phyloP scores from a whole-genome alignment of 257 asterid species.

The Gentiana dahurica region DNA sequence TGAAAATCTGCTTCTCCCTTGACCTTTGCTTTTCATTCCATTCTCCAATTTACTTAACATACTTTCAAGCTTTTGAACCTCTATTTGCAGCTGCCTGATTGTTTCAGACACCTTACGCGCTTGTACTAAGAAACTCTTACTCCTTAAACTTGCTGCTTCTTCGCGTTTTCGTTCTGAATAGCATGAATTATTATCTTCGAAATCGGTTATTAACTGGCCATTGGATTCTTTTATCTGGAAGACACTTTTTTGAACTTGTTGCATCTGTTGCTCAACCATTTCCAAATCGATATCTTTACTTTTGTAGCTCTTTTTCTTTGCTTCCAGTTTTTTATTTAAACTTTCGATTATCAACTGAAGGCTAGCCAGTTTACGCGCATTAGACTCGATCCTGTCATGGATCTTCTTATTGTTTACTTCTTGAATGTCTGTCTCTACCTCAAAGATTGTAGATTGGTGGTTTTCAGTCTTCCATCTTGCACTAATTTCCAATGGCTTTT shows the following conservation, averaged over 20 bases:
- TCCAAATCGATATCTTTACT: slow-evolving; percentile 37
- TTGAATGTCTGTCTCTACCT: slow-evolving; percentile 52
- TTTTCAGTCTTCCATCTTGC: slow-evolving; percentile 12
- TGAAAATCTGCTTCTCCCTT: slow-evolving; percentile 42
- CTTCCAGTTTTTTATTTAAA: slow-evolving; percentile 46
- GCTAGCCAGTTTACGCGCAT: slow-evolving; percentile 45
- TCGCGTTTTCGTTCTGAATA: slow-evolving; percentile 25
- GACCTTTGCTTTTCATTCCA: slow-evolving; percentile 37
- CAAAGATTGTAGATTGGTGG: slow-evolving; percentile 50
- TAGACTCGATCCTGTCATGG: slow-evolving; percentile 52
- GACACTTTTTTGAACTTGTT: slow-evolving; percentile 63
- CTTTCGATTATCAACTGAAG: slow-evolving; percentile 41
- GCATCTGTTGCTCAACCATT: slow-evolving; percentile 50
- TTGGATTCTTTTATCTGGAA: slow-evolving; percentile 54
- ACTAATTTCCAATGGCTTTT: background rate
- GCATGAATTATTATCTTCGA: slow-evolving; percentile 36
- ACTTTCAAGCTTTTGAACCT: slow-evolving; percentile 63
- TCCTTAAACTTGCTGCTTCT: slow-evolving; percentile 37
- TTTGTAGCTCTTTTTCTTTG: slow-evolving; percentile 35
- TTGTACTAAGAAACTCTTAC: slow-evolving; percentile 45
- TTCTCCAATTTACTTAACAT: slow-evolving; percentile 57
- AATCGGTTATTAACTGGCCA: slow-evolving; percentile 46
- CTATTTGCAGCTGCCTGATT: slow-evolving; percentile 49
- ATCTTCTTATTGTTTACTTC: slow-evolving; percentile 37
- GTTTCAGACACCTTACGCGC: slow-evolving; percentile 68